A percentile compares a stretch with the other conserved stretches of the same genome.
Conservation (phyloP, 768 basidiomycete species). For the Lactarius quietus region DNA sequence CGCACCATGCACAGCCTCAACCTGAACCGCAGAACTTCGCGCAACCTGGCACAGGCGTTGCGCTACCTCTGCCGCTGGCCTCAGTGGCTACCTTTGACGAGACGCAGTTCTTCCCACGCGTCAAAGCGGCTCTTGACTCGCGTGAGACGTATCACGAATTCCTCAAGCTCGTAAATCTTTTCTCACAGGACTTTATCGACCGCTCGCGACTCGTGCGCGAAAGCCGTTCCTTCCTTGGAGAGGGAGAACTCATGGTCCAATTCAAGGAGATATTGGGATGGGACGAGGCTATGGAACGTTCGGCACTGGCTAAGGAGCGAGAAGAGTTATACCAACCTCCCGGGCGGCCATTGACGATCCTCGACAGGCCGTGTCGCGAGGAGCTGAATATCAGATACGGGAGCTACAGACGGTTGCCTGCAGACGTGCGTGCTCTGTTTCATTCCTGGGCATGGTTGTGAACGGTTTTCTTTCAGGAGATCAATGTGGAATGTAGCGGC, state of each 20-base stretch:
- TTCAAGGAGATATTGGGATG: constrained; percentile 87
- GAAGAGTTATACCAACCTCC: constrained; percentile 28
- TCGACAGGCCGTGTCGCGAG: constrained; percentile 49
- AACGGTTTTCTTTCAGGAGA: constrained; percentile 53
- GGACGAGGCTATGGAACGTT: constrained; percentile 61
- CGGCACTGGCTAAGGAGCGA: constrained; percentile 30
- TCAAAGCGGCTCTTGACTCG: constrained; percentile 67
- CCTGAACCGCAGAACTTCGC: constrained; percentile 8
- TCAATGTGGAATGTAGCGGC: constrained; percentile 85
- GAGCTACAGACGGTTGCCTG: constrained; percentile 85
- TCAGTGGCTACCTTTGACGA: constrained; percentile 45
- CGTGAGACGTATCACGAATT: constrained; percentile 90
- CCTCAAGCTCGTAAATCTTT: constrained; percentile 90
- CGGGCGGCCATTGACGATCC: constrained; percentile 29
- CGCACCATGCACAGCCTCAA: constrained; percentile 21
- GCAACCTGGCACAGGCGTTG: constrained; percentile 10
- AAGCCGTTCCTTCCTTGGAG: constrained; percentile 65
- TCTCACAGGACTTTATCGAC: constrained; percentile 92
- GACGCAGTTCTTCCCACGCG: constrained; percentile 87
- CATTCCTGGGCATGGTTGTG: constrained; percentile 10
- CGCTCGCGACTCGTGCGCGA: constrained; percentile 78
- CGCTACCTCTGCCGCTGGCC: constrained; percentile 21
- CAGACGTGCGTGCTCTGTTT: constrained; percentile 52
- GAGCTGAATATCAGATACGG: constrained; percentile 76
- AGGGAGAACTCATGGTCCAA: constrained; percentile 73